Evolutionary conservation across 176 grass and related monocot species (phyloP), one percentile per base, ranked within the genome.

Genomic region (Guadua angustifolia): DNA sequence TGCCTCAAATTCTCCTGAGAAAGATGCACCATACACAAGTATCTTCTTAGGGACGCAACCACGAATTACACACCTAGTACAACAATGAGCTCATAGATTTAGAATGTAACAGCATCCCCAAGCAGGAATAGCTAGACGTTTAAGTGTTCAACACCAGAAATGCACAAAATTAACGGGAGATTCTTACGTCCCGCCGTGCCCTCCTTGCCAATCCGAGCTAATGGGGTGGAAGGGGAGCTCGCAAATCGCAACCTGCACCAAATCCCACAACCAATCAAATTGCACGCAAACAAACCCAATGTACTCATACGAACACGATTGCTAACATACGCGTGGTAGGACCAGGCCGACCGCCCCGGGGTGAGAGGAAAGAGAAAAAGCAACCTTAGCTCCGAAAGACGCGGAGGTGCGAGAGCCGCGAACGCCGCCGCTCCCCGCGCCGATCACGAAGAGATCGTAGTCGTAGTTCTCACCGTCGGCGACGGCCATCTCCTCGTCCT

Each of bases 21-120:
- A 98, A 21, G 91, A 87, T 17, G 95, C 68, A 6, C 89, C 93
- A 66, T 98, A 98, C 45, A 98, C 95, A 8, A 98, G 74, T 43
- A 98, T 98, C 91, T 98, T 98, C 79, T 98, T 98, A 2, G 95
- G 95, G 24, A 98, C 95, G 49, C 95, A 98, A 42, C 95, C 95
- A 61, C 95, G 95, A 74, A 98, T 98, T 29, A 98, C 95, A 39
- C 95, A 98, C 50, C 95, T 98, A 87, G 39, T 4, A 25, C 29
- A 87, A 32, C 42, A 24, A 77, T 78, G 42, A 88, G 69, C 47
- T 53, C 16, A 9, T 24, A 33, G 5, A 43, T 67, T 71, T 7
- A 33, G 47, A 76, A 2, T 4, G 25, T 1, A 43, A 3, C 29
- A 74, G 9, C 39, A 75, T 25, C 26, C 61, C 42, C 4, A 49